These are phyloP conservation scores for Apostasia shenzhenica DNA, from an alignment of 106 monocot species.

Conservation along the genomic window DNA sequence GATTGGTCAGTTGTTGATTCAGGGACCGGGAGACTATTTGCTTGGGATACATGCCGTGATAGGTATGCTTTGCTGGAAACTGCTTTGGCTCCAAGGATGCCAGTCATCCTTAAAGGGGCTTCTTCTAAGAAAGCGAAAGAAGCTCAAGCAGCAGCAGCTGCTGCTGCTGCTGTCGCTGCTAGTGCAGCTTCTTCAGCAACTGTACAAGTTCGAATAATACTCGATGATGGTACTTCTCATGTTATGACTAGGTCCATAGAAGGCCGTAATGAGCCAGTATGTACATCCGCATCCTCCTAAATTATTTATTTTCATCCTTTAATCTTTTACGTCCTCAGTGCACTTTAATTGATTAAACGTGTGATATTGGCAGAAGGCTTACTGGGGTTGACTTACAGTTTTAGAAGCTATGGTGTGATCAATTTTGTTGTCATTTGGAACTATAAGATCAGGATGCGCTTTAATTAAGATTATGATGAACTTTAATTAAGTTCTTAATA, in stretches of 20 bases:
- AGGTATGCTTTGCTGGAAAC: constrained; percentile 91
- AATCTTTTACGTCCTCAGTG: background rate
- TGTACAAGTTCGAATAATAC: constrained; percentile 90
- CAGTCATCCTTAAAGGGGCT: constrained; percentile 68
- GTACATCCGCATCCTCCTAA: constrained; percentile 7
- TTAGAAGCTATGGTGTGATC: too few species aligned
- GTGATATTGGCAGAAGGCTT: too few species aligned
- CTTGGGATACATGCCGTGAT: constrained; percentile 99
- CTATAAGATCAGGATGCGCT: too few species aligned
- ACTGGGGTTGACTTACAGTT: too few species aligned
- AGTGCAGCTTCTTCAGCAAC: constrained; percentile 87
- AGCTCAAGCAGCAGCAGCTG: constrained; percentile 90
- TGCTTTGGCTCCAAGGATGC: constrained; percentile 71
- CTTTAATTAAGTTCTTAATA: too few species aligned
- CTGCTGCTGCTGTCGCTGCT: constrained; percentile 90
- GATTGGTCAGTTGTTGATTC: constrained; percentile 98
- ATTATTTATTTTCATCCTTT: constrained; percentile 4
- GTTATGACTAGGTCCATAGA: constrained; percentile 90
- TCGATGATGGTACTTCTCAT: constrained; percentile 95
- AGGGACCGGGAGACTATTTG: constrained; percentile 89
- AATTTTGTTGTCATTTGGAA: too few species aligned
- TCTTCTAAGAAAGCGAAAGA: constrained; percentile 97
- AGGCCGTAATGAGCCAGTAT: constrained; percentile 87
- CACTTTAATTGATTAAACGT: too few species aligned
- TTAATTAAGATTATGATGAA: too few species aligned